Evolutionary conservation across 352 stramenopile species (phyloP).

Genomic region (Ophiocytium majus): DNA sequence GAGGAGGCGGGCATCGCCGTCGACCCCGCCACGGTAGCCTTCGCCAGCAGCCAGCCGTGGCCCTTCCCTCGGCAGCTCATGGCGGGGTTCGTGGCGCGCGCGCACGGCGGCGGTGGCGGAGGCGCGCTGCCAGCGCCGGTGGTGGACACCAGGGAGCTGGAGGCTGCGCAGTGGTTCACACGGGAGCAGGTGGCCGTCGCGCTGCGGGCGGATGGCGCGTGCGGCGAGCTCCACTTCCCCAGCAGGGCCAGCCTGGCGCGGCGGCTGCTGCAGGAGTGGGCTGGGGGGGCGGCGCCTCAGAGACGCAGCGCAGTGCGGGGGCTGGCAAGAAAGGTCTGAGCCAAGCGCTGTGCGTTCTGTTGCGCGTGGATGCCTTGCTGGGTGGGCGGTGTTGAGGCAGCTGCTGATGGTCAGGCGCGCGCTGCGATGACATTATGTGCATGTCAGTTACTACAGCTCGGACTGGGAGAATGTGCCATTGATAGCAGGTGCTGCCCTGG

Average conservation of each 20-base stretch:
- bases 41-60: conserved; percentile 26
- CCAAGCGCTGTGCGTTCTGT: too few species aligned
- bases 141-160: background rate
- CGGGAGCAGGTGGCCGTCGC: background rate
- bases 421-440: too few species aligned
- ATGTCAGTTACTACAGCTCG: too few species aligned
- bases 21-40: background rate
- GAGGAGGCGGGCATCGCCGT: conserved; percentile 30
- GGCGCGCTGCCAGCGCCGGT: background rate
- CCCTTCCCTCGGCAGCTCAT: conserved; percentile 25
- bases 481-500: too few species aligned
- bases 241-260: background rate
- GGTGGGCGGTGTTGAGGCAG: too few species aligned
- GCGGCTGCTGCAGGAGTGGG: background rate
- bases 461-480: too few species aligned
- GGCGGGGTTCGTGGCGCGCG: conserved; percentile 22
- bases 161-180: background rate
- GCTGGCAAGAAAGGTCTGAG: too few species aligned
- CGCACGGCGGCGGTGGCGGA: background rate
- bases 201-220: background rate
- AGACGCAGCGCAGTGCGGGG: too few species aligned
- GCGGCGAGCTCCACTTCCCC: background rate
- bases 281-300: too few species aligned
- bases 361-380: too few species aligned
- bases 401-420: too few species aligned